Conservation (phyloP, 164 flowering plant genomes). For the Piper betle region DNA sequence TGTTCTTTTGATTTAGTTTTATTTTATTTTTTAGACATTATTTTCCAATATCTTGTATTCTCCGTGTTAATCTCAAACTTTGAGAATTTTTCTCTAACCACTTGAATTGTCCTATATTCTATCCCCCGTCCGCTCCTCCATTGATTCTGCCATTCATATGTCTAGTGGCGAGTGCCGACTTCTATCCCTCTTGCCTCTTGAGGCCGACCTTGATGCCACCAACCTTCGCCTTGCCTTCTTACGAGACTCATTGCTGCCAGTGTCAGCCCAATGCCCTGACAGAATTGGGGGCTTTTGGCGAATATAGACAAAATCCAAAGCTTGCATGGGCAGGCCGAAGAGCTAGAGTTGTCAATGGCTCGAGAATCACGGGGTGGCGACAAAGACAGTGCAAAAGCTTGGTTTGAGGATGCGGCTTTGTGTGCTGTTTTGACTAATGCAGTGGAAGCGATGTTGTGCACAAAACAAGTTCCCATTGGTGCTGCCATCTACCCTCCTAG, state of each 20-base stretch:
- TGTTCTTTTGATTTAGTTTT: no score
- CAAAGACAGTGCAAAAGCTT: neutral
- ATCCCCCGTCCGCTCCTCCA: conserved; percentile 11
- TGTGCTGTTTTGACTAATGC: conserved; percentile 56
- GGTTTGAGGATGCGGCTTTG: conserved; percentile 30
- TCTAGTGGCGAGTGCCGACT: conserved; percentile 26
- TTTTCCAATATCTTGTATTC: no score
- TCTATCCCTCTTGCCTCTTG: conserved; percentile 19
- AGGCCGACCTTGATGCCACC: conserved; percentile 12
- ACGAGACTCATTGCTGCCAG: conserved; percentile 6
- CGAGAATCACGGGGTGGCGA: conserved; percentile 16
- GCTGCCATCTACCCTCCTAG: conserved; percentile 38
- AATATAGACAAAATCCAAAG: conserved; percentile 24
- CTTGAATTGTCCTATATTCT: conserved; percentile 9
- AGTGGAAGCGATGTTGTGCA: conserved; percentile 44
- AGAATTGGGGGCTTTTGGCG: conserved; percentile 40
- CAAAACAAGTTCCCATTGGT: conserved; percentile 23
- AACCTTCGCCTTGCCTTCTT: conserved; percentile 46
- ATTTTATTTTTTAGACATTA: no score
- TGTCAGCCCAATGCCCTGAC: neutral
- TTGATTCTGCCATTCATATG: conserved; percentile 14
- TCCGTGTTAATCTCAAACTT: no score
- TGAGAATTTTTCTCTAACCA: no score
- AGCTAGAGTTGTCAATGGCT: conserved; percentile 28
- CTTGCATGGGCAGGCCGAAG: conserved; percentile 20